These are phyloP conservation scores for Gossypium schwendimanii DNA, from an alignment of 441 rosid species.

Conservation along the genomic window DNA sequence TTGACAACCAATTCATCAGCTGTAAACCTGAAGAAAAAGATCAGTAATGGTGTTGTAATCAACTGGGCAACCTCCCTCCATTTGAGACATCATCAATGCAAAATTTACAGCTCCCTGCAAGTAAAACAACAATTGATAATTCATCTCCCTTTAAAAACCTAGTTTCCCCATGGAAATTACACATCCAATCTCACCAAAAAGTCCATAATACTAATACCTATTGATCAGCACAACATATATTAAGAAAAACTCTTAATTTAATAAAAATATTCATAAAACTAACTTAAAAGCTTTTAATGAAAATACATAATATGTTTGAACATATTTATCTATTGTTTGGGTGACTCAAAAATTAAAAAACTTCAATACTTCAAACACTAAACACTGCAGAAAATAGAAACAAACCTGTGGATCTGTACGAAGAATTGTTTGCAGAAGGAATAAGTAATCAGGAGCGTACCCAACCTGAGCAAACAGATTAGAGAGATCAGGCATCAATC, in stretches of 20 bases:
- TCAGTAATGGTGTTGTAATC: constrained; percentile 97
- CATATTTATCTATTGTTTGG: neutral
- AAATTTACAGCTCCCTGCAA: constrained; percentile 96
- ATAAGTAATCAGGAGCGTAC: constrained; percentile 93
- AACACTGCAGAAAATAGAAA: constrained; percentile 8
- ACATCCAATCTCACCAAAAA: constrained; percentile 2
- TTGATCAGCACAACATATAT: neutral
- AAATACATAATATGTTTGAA: neutral
- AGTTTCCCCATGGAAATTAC: neutral
- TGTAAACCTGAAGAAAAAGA: constrained; percentile 91
- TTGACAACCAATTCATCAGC: neutral
- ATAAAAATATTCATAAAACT: neutral
- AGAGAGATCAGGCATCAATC: neutral
- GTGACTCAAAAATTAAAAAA: neutral
- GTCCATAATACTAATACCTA: neutral
- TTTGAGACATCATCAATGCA: constrained; percentile 99
- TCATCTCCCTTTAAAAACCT: neutral
- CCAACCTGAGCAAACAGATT: constrained; percentile 59
- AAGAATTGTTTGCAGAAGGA: constrained; percentile 98
- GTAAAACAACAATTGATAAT: constrained; percentile 5
- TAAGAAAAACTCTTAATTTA: neutral
- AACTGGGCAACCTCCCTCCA: constrained; percentile 99
- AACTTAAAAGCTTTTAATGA: neutral
- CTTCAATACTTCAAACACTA: constrained; percentile 17
- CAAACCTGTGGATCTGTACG: constrained; percentile 98